Conservation (phyloP, 441 rosid genomes). For the Pelargonium australe region DNA sequence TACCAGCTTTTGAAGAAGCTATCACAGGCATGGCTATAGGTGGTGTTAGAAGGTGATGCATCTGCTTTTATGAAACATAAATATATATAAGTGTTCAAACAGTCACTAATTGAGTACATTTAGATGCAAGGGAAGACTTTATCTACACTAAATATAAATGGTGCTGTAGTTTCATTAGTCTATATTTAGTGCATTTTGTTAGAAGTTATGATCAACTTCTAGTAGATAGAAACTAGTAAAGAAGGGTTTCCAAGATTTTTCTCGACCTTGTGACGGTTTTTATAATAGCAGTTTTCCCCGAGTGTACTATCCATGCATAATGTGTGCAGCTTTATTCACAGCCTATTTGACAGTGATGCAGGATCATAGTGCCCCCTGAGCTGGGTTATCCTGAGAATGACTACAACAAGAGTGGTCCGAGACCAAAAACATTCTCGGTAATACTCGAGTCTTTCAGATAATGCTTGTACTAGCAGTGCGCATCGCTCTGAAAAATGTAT, state of each 20-base stretch:
- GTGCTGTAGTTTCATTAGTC: no score
- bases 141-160: not conserved
- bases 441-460: constrained; percentile 17
- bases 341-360: constrained; percentile 46
- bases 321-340: constrained; percentile 23
- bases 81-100: not conserved
- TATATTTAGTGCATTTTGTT: not conserved
- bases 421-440: constrained; percentile 85
- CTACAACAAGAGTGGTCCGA: constrained; percentile 72
- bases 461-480: not conserved
- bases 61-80: constrained; percentile 19
- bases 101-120: no score
- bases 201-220: not conserved
- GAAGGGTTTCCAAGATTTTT: not conserved
- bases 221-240: not conserved
- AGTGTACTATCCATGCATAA: not conserved
- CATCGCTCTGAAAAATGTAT: not conserved
- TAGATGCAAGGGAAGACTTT: not conserved
- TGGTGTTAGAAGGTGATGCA: constrained; percentile 78
- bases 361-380: constrained; percentile 93
- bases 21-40: constrained; percentile 86
- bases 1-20: constrained; percentile 95
- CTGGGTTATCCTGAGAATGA: constrained; percentile 87
- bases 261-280: not conserved
- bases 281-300: not conserved